Base-by-base conservation (phyloP, 2,329 filamentous ascomycete species). In the Pezicula carpinea region DNA sequence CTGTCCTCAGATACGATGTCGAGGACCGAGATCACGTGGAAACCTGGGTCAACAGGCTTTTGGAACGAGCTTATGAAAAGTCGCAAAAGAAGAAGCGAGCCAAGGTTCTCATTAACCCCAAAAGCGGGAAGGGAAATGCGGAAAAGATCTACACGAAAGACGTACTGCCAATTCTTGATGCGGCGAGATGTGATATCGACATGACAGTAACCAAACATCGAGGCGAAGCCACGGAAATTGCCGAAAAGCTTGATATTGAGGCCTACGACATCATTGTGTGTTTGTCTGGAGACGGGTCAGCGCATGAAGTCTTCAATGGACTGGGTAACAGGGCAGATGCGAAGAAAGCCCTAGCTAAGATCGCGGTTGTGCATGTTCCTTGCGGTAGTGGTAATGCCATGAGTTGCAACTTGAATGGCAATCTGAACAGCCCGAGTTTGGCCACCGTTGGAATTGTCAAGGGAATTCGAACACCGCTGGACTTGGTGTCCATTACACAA, bases 221-320 rank as follows among this genome's bases (percentile, higher is more conserved):
- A 13, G 89, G 88, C 8, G 85, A 96, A 67, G 92, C 87, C 1
- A 74, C 82, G 1, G 84, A 88, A 19, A 82, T 96, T 50, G 84
- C 82, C n/a, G 75, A 85, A 61, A 74, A 80, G 38, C 69, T 95
- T 39, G 87, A 96, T 58, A 75, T 91, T 26, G 78, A 89, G 41
- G 77, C 76, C 3, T 95, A 82, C 65, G 92, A 97, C 67, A 85
- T 88, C 4, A 77, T 96, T 14, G 81, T 92, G 26, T 87, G 88
- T 53, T 92, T 89, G 62, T 96, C 90, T 1, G 92, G 92, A 5
- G 92, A 97, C 58, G 92, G 92, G 6, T 75, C 95, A 38, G 85
- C 89, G 0, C 85, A 95, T 63, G 92, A 97, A 67, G 85, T 95
- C 15, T 95, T 96, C 72, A 96, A 97, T 62, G 92, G 92, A 0